phyloP scores from a whole-genome alignment of 2,329 filamentous ascomycete genomes.

The Phoma herbarum region DNA sequence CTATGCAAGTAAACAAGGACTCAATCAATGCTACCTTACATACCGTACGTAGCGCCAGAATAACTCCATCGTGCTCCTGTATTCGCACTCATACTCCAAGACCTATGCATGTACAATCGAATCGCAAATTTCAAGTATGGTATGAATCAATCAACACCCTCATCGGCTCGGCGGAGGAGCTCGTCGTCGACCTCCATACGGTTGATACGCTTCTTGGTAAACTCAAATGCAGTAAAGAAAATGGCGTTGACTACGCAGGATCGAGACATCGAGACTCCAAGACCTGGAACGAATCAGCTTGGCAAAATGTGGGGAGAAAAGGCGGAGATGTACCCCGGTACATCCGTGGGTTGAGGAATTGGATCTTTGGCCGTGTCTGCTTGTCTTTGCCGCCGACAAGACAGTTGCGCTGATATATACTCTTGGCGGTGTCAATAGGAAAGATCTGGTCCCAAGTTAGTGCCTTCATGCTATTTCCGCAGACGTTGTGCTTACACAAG shows the following conservation, averaged over 20 bases:
- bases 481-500: conserved; percentile 66
- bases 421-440: conserved; percentile 81
- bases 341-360: conserved; percentile 79
- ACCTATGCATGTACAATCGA: conserved; percentile 33
- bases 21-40: conserved; percentile 22
- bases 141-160: conserved; percentile 14
- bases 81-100: conserved; percentile 32
- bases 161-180: conserved; percentile 41
- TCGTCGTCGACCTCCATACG: conserved; percentile 50
- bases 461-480: no score
- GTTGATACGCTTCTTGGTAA: conserved; percentile 72
- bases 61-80: conserved; percentile 11
- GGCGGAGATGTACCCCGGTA: conserved; percentile 70
- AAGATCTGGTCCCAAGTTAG: conserved; percentile 55
- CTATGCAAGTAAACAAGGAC: conserved; percentile 24
- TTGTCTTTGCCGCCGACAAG: conserved; percentile 72
- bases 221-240: conserved; percentile 89
- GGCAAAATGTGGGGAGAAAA: background rate
- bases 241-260: conserved; percentile 86
- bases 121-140: conserved; percentile 7
- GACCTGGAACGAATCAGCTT: conserved; percentile 47
- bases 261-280: conserved; percentile 83
- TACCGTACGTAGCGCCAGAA: conserved; percentile 14
- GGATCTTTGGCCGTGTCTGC: conserved; percentile 69
- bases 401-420: conserved; percentile 83